These are phyloP conservation scores for Mycena galericulata DNA, from an alignment of 768 basidiomycete species.

Conservation along the genomic window DNA sequence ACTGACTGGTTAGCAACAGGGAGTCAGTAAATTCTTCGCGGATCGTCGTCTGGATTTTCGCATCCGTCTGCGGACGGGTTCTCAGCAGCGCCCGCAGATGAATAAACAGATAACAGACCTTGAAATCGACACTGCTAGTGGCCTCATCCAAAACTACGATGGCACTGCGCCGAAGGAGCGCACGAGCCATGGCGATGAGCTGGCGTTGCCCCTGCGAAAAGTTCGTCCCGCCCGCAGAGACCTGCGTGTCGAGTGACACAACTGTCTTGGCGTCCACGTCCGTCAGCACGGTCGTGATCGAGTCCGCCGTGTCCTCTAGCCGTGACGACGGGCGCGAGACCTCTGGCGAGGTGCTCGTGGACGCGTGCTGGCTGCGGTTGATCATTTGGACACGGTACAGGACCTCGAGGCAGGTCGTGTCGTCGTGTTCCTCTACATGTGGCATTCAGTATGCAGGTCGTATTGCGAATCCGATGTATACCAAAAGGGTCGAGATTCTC, in stretches of 20 bases:
- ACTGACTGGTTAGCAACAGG: slow-evolving; percentile 66
- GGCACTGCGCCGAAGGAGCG: slow-evolving; percentile 77
- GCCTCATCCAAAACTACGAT: slow-evolving; percentile 88
- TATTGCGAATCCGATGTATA: background rate
- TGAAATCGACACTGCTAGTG: slow-evolving; percentile 55
- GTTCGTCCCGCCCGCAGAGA: slow-evolving; percentile 89
- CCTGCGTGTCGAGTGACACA: slow-evolving; percentile 79
- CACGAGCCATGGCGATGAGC: slow-evolving; percentile 89
- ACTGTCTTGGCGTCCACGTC: slow-evolving; percentile 68
- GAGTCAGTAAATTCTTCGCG: slow-evolving; percentile 85
- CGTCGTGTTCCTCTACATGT: slow-evolving; percentile 68
- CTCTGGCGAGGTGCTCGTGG: slow-evolving; percentile 62
- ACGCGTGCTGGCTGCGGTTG: slow-evolving; percentile 58
- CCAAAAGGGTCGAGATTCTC: slow-evolving; percentile 35
- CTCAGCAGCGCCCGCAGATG: slow-evolving; percentile 64
- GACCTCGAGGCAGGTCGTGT: slow-evolving; percentile 84
- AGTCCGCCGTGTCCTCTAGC: slow-evolving; percentile 53
- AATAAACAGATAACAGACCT: slow-evolving; percentile 7
- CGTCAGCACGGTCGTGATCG: slow-evolving; percentile 58
- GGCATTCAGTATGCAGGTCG: background rate
- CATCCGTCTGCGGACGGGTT: slow-evolving; percentile 81
- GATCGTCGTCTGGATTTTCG: slow-evolving; percentile 91
- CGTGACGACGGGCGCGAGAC: slow-evolving; percentile 59
- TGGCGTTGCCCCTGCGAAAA: slow-evolving; percentile 95
- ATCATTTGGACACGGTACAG: slow-evolving; percentile 87